phyloP scores from a whole-genome alignment of 345 rosid genomes.

The Iberis pinnata region DNA sequence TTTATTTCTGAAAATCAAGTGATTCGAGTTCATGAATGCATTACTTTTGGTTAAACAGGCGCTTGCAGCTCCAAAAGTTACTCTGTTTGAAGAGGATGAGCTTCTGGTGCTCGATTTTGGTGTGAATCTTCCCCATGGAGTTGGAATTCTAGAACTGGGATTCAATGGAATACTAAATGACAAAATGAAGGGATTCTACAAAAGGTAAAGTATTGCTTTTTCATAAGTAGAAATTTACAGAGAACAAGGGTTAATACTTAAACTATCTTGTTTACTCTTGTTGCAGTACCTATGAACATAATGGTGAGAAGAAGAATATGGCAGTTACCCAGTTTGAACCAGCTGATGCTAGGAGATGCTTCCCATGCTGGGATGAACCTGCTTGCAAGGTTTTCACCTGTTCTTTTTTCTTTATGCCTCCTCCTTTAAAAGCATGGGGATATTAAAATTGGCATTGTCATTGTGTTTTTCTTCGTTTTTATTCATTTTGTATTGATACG shows the following conservation, averaged over 20 bases:
- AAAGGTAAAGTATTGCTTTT: constrained; percentile 38
- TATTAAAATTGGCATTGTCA: not conserved
- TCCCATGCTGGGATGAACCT: constrained; percentile 99
- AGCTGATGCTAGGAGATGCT: constrained; percentile 88
- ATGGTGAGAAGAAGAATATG: constrained; percentile 94
- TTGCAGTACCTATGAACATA: constrained; percentile 57
- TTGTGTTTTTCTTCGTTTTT: not conserved
- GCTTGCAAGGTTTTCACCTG: constrained; percentile 66
- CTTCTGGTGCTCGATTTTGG: constrained; percentile 68
- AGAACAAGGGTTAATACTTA: not conserved
- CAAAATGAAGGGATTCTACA: constrained; percentile 86
- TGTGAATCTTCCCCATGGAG: constrained; percentile 57
- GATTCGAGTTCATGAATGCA: not conserved
- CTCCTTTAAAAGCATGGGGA: not conserved
- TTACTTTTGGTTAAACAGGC: constrained; percentile 34
- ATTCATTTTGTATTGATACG: constrained; percentile 1
- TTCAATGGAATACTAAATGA: constrained; percentile 72
- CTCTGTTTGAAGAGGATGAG: constrained; percentile 58
- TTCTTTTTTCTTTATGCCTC: not conserved
- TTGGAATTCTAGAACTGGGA: constrained; percentile 50
- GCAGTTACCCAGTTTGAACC: constrained; percentile 98
- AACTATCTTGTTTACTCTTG: constrained; percentile 13
- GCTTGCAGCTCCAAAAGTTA: constrained; percentile 43
- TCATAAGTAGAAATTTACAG: not conserved
- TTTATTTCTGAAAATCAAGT: too few relatives aligned